Conservation (phyloP, 495 filamentous ascomycete genomes). For the Daldinia caldariorum region DNA sequence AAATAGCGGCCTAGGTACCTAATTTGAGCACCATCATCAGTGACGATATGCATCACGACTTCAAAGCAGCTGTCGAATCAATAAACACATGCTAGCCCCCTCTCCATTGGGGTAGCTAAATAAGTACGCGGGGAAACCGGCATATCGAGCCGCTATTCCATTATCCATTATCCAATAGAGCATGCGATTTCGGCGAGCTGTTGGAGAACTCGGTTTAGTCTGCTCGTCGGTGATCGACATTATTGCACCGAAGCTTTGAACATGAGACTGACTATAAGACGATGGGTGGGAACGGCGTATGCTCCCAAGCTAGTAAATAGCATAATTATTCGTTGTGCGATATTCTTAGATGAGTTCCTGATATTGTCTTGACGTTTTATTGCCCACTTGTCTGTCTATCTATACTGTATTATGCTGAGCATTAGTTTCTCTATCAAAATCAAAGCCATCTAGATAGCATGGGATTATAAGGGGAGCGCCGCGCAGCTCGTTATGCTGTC, state of each 20-base stretch:
- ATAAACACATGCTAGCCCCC: constrained; percentile 6
- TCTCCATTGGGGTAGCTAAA: constrained; percentile 16
- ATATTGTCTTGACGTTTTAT: not conserved
- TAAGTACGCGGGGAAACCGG: constrained; percentile 36
- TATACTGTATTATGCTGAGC: constrained; percentile 13
- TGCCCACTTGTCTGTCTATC: constrained; percentile 11
- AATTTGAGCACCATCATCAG: constrained; percentile 10
- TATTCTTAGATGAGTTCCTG: not conserved
- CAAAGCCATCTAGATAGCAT: not conserved
- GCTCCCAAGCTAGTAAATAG: not conserved
- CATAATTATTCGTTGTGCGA: not conserved
- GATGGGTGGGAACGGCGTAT: not conserved
- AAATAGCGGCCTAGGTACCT: constrained; percentile 1
- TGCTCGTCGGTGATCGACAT: constrained; percentile 1
- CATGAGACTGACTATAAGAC: not conserved
- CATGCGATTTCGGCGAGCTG: constrained; percentile 35
- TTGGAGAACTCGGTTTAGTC: constrained; percentile 24
- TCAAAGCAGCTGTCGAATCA: constrained; percentile 21
- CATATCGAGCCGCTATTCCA: constrained; percentile 31
- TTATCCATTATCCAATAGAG: constrained; percentile 17
- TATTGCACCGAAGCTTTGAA: constrained; percentile 21
- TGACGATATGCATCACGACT: constrained; percentile 26
- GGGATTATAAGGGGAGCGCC: not conserved
- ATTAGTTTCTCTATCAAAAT: constrained; percentile 13
- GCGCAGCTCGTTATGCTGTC: constrained; percentile 22